A percentile compares a stretch with the other conserved stretches of the same genome.
Conservation (phyloP, 106 monocot species). For the Posidonia australis region DNA sequence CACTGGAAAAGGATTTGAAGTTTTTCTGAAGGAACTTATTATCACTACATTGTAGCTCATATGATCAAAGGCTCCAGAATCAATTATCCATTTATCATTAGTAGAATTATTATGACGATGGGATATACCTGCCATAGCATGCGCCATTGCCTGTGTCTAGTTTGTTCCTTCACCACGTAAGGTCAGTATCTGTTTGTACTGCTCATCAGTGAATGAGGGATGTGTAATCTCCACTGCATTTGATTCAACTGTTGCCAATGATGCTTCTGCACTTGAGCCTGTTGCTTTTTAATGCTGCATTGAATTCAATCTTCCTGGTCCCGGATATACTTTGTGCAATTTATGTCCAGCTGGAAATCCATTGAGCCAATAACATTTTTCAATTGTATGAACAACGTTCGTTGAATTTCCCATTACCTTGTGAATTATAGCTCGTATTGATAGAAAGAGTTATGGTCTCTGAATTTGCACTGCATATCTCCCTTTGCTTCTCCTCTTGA, state of each 20-base stretch:
- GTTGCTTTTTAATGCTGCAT: not conserved
- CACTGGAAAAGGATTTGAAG: too few species aligned
- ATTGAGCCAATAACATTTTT: not conserved
- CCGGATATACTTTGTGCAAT: not conserved
- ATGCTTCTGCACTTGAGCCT: not conserved
- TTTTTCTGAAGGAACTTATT: too few species aligned
- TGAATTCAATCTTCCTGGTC: not conserved
- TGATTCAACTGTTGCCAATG: too few species aligned
- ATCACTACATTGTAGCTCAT: not conserved
- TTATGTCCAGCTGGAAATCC: not conserved
- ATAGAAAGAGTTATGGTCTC: too few species aligned
- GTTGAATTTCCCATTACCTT: too few species aligned
- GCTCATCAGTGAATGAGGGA: not conserved
- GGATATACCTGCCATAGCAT: not conserved
- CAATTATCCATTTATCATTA: not conserved
- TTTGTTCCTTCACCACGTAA: not conserved
- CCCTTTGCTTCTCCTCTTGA: not conserved
- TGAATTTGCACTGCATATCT: not conserved
- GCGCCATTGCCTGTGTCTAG: not conserved
- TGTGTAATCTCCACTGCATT: too few species aligned
- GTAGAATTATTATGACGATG: too few species aligned
- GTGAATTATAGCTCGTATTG: too few species aligned
- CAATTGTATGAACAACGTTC: not conserved
- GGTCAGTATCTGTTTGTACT: not conserved
- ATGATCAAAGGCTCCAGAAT: not conserved